phyloP scores from a whole-genome alignment of 495 filamentous ascomycete species.

The Aspergillus bertholletiae region DNA sequence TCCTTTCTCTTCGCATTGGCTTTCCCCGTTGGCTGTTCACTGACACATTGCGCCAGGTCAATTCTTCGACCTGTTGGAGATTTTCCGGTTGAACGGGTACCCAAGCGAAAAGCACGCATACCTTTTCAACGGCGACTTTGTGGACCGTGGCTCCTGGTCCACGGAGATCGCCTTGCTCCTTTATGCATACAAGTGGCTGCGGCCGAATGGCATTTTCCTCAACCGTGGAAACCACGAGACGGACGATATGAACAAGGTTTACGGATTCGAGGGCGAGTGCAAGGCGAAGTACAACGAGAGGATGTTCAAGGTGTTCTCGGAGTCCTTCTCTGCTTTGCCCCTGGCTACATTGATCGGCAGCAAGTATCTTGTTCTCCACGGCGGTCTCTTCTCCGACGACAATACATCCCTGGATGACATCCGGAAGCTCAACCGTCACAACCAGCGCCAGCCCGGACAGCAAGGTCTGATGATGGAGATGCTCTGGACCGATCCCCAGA shows the following conservation, averaged over 20 bases:
- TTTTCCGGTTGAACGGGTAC: conserved; percentile 87
- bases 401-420: conserved; percentile 90
- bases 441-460: conserved; percentile 94
- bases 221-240: conserved; percentile 99
- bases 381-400: conserved; percentile 96
- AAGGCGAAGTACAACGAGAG: conserved; percentile 96
- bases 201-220: conserved; percentile 83
- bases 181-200: conserved; percentile 96
- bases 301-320: conserved; percentile 95
- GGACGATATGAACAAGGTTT: conserved; percentile 98
- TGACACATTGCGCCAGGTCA: conserved; percentile 56
- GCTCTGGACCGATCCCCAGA: conserved; percentile 97
- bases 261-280: conserved; percentile 98
- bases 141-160: conserved; percentile 96
- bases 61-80: conserved; percentile 94
- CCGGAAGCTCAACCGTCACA: conserved; percentile 84
- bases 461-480: conserved; percentile 99
- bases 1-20: not conserved
- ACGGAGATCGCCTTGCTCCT: conserved; percentile 91
- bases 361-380: conserved; percentile 92
- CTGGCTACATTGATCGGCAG: conserved; percentile 87
- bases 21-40: not conserved
- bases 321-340: conserved; percentile 93
- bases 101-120: conserved; percentile 84
- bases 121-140: conserved; percentile 99